Evolutionary conservation across 495 filamentous ascomycete genomes (phyloP).

Genomic region (Jackrogersella minutella): DNA sequence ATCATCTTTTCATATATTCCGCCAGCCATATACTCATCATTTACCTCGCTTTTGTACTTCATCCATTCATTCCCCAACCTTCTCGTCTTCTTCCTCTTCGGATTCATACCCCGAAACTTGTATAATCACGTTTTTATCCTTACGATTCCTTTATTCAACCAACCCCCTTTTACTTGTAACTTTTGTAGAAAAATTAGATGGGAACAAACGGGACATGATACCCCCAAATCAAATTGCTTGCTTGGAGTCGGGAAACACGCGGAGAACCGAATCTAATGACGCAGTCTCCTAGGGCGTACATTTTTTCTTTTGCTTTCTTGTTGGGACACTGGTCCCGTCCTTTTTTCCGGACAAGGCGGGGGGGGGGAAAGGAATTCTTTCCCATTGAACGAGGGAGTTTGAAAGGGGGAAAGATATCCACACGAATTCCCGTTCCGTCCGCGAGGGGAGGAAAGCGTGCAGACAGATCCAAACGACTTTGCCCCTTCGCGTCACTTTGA

Average conservation of each 20-base stretch:
- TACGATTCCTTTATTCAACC: slow-evolving; percentile 28
- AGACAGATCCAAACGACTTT: slow-evolving; percentile 1
- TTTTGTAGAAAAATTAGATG: slow-evolving; percentile 35
- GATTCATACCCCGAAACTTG: slow-evolving; percentile 11
- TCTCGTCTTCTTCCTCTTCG: slow-evolving; percentile 6
- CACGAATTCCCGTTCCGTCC: too few relatives aligned
- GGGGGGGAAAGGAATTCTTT: neutral
- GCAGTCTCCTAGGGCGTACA: slow-evolving; percentile 12
- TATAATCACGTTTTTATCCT: slow-evolving; percentile 14
- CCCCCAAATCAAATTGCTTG: slow-evolving; percentile 36
- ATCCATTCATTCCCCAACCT: slow-evolving; percentile 2
- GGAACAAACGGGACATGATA: slow-evolving; percentile 39
- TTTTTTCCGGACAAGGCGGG: slow-evolving; percentile 2
- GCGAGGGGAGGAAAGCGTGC: neutral
- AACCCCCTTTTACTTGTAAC: neutral
- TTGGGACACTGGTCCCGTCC: too few relatives aligned
- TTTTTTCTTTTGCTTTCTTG: slow-evolving; percentile 14
- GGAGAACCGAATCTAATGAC: slow-evolving; percentile 22
- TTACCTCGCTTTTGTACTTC: neutral
- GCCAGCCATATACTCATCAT: slow-evolving; percentile 2
- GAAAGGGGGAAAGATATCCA: slow-evolving; percentile 5
- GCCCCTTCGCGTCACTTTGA: neutral
- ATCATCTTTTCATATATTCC: slow-evolving; percentile 11
- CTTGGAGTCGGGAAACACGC: slow-evolving; percentile 25
- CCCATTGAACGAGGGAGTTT: slow-evolving; percentile 14